Evolutionary conservation across 768 basidiomycete genomes (phyloP).

Genomic region (Paxillus ammoniavirescens): DNA sequence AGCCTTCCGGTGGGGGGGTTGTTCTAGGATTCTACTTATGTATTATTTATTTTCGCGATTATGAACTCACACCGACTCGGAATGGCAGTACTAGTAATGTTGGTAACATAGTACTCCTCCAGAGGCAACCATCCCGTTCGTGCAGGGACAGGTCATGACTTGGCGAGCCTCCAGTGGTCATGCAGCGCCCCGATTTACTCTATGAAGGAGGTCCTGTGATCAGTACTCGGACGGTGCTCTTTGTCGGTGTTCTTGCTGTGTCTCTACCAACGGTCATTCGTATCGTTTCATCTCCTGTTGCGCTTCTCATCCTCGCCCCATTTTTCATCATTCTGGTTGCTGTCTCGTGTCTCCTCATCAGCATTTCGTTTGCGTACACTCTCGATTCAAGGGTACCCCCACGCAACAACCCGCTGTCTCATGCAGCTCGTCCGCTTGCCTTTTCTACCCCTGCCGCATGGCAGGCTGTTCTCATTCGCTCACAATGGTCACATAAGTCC

Average conservation of each 20-base stretch:
- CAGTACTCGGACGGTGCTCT: conserved; percentile 51
- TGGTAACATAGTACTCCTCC: too few species aligned
- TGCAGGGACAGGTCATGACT: conserved; percentile 4
- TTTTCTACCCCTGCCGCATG: conserved; percentile 95
- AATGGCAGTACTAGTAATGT: too few species aligned
- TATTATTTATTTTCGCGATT: too few species aligned
- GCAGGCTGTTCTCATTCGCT: conserved; percentile 85
- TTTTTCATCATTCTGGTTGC: conserved; percentile 48
- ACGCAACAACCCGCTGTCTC: conserved; percentile 39
- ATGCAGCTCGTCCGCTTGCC: conserved; percentile 69
- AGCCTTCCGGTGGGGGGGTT: too few species aligned
- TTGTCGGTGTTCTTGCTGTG: conserved; percentile 57
- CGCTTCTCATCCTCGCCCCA: conserved; percentile 63
- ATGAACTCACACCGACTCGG: too few species aligned
- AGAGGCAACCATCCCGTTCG: background rate
- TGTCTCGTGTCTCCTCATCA: conserved; percentile 50
- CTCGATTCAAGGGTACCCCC: conserved; percentile 48
- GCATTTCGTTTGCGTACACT: conserved; percentile 54
- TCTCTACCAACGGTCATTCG: conserved; percentile 54
- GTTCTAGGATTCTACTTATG: too few species aligned
- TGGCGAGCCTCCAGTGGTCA: conserved; percentile 7
- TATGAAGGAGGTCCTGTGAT: conserved; percentile 37
- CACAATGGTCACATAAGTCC: conserved; percentile 82
- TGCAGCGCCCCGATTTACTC: conserved; percentile 10
- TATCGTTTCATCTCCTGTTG: conserved; percentile 63